Evolutionary conservation across 352 stramenopile species (phyloP).

Genomic region (Pythium rishiriense): DNA sequence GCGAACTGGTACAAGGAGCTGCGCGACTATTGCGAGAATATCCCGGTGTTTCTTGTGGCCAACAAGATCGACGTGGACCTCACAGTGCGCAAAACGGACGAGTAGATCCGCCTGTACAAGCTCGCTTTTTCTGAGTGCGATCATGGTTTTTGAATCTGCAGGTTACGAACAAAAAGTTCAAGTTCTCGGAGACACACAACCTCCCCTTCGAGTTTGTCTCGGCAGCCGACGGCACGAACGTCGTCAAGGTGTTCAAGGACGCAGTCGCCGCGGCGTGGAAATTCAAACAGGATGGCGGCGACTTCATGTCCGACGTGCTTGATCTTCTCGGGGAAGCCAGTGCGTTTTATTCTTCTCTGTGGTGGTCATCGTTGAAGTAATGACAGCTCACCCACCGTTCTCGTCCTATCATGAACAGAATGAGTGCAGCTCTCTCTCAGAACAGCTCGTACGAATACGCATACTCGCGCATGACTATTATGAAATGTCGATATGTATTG

Average conservation of each 20-base stretch:
- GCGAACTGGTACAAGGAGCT: slow-evolving; percentile 92
- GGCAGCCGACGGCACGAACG: slow-evolving; percentile 94
- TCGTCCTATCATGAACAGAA: too few relatives aligned
- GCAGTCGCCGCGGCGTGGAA: slow-evolving; percentile 82
- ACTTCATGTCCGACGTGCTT: slow-evolving; percentile 93
- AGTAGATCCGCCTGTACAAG: background rate
- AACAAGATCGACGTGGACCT: slow-evolving; percentile 98
- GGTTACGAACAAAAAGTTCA: slow-evolving; percentile 97
- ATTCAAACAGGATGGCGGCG: slow-evolving; percentile 88
- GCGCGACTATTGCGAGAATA: slow-evolving; percentile 90
- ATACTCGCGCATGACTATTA: background rate
- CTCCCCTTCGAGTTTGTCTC: slow-evolving; percentile 95
- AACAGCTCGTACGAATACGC: background rate
- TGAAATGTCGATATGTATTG: background rate
- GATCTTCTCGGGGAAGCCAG: slow-evolving; percentile 82
- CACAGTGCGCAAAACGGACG: slow-evolving; percentile 43
- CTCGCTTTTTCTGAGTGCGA: background rate
- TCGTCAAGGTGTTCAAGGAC: slow-evolving; percentile 94
- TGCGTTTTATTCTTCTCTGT: slow-evolving; percentile 19
- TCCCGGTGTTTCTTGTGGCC: slow-evolving; percentile 93
- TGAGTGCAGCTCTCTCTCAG: too few relatives aligned
- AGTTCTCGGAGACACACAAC: slow-evolving; percentile 93
- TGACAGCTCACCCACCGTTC: too few relatives aligned
- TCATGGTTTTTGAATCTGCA: slow-evolving; percentile 19
- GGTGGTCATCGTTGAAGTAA: too few relatives aligned